Base-by-base conservation (phyloP, 2,329 filamentous ascomycete genomes). In the Periglandula ipomoeae region DNA sequence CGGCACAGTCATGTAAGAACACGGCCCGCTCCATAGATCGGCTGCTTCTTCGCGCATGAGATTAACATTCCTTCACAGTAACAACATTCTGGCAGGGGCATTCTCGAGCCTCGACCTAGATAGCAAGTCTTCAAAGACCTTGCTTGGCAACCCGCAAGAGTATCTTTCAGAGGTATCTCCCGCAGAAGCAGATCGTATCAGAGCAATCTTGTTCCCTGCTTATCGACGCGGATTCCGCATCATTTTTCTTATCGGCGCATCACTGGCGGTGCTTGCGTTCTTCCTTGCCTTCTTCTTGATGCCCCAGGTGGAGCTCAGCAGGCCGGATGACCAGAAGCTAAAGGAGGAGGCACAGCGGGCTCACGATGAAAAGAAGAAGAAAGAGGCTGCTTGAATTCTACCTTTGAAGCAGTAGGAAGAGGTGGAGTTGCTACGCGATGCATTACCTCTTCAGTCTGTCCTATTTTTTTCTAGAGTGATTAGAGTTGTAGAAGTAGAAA, bases 221-320 rank as follows among this genome's bases (percentile, higher is more conserved):
- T 70, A 70, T 48, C 55, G 59, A 17, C 52, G 55, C 26, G 64
- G 59, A 1, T 70, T 70, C 23, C 58, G 65, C 3, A 55, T 67
- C 7, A 66, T 70, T 37, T 70, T 70, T n/a, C 50, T 68, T 1
- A 52, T 67, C 1, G 65, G 66, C 1, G 66, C 67, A 1, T 58
- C 59, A 1, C 48, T 70, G 13, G 64, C 65, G 2, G 61, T 59
- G 2, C 35, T 66, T 2, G 64, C 62, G 2, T 70, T 70, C 27
- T 42, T 69, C 1, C 40, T 70, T 5, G 64, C 67, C 0, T 65
- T 65, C n/a, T 50, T 65, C 0, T 49, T 70, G 43, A 69, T 70
- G 65, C 67, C 66, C 0, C 67, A 70, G 23, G 59, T 70, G 1
- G 63, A 68, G 22, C 55, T 70, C 22, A 46, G 57, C 10, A 55